Percentiles rank a stretch among this genome's conserved stretches.
These are phyloP conservation scores for Mallotus nudiflorus DNA, from an alignment of 345 rosid species.

Conservation along the genomic window DNA sequence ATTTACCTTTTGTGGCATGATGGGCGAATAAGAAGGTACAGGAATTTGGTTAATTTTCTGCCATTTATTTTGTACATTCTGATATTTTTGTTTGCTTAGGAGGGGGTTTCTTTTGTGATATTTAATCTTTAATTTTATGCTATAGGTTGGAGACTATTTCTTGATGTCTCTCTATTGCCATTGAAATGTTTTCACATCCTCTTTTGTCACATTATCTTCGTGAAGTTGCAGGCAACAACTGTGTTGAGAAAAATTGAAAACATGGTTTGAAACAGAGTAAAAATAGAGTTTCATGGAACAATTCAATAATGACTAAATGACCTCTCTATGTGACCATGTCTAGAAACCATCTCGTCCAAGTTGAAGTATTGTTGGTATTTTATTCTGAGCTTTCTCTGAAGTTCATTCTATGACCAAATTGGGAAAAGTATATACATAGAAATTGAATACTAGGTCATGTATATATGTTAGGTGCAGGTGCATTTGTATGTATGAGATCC, in stretches of 20 bases:
- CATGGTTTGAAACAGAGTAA: not conserved
- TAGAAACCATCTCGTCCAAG: too few relatives aligned
- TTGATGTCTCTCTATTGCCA: not conserved
- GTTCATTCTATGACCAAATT: not conserved
- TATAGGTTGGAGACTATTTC: not conserved
- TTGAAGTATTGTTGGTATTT: too few relatives aligned
- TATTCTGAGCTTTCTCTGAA: not conserved
- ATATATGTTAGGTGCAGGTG: not conserved
- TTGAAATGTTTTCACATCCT: not conserved
- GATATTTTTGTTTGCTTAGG: not conserved
- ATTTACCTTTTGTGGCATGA: constrained; percentile 68
- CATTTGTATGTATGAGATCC: not conserved
- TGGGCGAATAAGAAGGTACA: constrained; percentile 77
- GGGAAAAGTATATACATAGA: too few relatives aligned
- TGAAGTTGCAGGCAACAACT: not conserved
- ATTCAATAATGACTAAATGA: not conserved
- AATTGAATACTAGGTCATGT: not conserved
- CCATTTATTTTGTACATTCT: not conserved
- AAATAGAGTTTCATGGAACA: not conserved
- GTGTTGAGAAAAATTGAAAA: not conserved
- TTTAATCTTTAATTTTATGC: too few relatives aligned
- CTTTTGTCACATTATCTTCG: not conserved
- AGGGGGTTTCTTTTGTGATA: not conserved
- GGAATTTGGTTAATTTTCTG: not conserved
- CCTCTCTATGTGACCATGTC: not conserved